Evolutionary conservation across 2,329 filamentous ascomycete genomes (phyloP).

Genomic region (Colletotrichum agaves): DNA sequence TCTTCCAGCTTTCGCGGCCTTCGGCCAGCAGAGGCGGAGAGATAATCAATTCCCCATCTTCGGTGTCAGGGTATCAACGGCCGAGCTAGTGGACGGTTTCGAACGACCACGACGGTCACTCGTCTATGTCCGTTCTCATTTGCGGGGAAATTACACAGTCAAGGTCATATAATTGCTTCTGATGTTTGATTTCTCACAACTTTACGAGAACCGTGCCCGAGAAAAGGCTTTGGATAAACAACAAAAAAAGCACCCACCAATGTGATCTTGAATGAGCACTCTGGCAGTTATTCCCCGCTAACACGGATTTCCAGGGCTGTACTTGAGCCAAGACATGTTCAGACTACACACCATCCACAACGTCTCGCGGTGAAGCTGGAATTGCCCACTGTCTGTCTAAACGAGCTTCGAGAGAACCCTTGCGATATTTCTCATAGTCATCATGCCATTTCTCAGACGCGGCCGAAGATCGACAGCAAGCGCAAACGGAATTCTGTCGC

Average conservation of each 20-base stretch:
- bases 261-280: background rate
- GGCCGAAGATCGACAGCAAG: background rate
- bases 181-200: background rate
- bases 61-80: background rate
- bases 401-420: background rate
- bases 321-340: conserved; percentile 11
- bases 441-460: conserved; percentile 19
- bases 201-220: background rate
- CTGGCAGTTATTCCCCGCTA: background rate
- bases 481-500: background rate
- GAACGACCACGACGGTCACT: background rate
- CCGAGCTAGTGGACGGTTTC: background rate
- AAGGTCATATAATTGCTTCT: background rate
- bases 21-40: background rate
- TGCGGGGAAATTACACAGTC: background rate
- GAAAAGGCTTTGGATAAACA: background rate
- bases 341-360: conserved; percentile 2
- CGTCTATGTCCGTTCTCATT: background rate
- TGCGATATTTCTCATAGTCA: background rate
- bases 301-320: background rate
- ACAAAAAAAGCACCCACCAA: background rate
- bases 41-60: background rate
- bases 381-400: background rate
- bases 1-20: background rate
- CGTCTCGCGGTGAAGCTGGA: background rate